phyloP scores from a whole-genome alignment of 306 rosid species.

The Herpetospermum pedunculosum region DNA sequence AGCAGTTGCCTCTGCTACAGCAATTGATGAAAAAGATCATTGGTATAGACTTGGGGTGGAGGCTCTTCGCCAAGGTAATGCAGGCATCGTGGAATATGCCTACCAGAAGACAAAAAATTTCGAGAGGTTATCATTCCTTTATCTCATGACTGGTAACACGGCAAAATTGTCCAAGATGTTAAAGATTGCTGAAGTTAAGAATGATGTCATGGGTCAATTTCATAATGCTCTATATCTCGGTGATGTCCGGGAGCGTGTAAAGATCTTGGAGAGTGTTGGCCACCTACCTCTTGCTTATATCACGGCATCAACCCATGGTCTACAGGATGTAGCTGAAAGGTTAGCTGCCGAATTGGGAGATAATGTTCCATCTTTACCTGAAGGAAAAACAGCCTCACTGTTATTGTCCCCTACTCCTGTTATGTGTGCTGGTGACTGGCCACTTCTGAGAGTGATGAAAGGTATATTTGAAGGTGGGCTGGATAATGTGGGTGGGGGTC shows the following conservation, averaged over 20 bases:
- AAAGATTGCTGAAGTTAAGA: constrained; percentile 89
- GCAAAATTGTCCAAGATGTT: constrained; percentile 89
- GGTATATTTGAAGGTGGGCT: constrained; percentile 82
- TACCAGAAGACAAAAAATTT: constrained; percentile 91
- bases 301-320: constrained; percentile 68
- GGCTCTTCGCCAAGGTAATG: constrained; percentile 93
- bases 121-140: constrained; percentile 80
- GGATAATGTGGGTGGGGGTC: constrained; percentile 31
- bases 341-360: constrained; percentile 73
- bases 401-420: constrained; percentile 67
- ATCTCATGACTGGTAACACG: constrained; percentile 70
- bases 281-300: constrained; percentile 81
- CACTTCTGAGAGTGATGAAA: constrained; percentile 73
- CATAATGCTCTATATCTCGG: constrained; percentile 88
- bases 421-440: constrained; percentile 75
- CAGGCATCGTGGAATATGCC: constrained; percentile 84
- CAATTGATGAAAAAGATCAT: constrained; percentile 87
- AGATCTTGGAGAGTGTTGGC: constrained; percentile 83
- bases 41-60: constrained; percentile 89
- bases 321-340: constrained; percentile 66
- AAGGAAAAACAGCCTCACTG: constrained; percentile 55
- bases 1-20: constrained; percentile 85
- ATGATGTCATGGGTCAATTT: constrained; percentile 96
- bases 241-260: constrained; percentile 58
- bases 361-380: constrained; percentile 60